Evolutionary conservation across 768 basidiomycete species (phyloP).

Genomic region (Pulveroboletus frians): DNA sequence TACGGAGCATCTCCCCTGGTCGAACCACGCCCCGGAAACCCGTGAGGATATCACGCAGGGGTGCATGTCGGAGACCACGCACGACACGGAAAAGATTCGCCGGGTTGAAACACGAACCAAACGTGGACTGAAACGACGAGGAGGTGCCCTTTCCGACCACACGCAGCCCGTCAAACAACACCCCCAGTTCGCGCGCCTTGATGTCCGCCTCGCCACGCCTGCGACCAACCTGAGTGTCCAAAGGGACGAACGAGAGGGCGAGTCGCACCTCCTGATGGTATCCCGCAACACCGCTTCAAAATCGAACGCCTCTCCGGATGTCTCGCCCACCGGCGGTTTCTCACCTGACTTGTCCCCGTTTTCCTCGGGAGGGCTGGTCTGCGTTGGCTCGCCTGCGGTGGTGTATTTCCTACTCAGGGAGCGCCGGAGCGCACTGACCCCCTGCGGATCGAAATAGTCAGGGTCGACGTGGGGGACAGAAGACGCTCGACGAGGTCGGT

Average conservation of each 20-base stretch:
- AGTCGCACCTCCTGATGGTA: conserved; percentile 19
- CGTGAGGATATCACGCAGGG: conserved; percentile 48
- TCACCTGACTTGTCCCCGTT: background rate
- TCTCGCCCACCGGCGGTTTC: background rate
- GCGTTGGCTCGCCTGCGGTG: conserved; percentile 2
- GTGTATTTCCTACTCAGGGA: conserved; percentile 16
- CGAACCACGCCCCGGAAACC: conserved; percentile 53
- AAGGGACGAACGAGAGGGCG: background rate
- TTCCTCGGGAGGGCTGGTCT: background rate
- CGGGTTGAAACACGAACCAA: conserved; percentile 62
- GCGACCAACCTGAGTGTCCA: too few species aligned
- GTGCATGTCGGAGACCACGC: conserved; percentile 50
- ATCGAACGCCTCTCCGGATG: conserved; percentile 26
- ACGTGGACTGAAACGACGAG: conserved; percentile 50
- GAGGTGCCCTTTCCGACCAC: conserved; percentile 58
- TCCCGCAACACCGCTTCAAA: conserved; percentile 26
- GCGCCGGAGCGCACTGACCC: conserved; percentile 31
- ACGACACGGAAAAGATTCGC: conserved; percentile 39
- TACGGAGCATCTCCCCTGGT: conserved; percentile 67
- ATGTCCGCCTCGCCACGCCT: conserved; percentile 49
- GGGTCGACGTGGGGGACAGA: conserved; percentile 34
- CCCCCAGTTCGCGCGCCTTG: conserved; percentile 52
- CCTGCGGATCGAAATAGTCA: conserved; percentile 52
- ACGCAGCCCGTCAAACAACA: conserved; percentile 51
- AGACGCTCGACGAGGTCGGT: background rate